Evolutionary conservation across 208 protist species (phyloP).

Genomic region (Crithidia acanthocephali): DNA sequence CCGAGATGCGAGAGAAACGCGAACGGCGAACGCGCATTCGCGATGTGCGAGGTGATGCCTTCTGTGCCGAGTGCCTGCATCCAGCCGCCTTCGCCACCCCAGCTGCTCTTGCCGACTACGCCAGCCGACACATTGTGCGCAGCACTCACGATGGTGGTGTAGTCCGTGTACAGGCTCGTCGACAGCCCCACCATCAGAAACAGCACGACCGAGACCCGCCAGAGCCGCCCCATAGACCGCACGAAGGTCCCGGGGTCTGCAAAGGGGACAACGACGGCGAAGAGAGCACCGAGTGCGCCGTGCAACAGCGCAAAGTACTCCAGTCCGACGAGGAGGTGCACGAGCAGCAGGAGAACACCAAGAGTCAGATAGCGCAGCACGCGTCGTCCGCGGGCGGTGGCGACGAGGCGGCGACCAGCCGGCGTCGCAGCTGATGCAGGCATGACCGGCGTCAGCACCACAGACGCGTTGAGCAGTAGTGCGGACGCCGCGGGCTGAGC

Average conservation of each 20-base stretch:
- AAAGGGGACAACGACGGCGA: conserved; percentile 43
- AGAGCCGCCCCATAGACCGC: conserved; percentile 45
- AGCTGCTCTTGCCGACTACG: conserved; percentile 36
- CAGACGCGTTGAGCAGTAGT: neutral
- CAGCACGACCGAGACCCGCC: conserved; percentile 37
- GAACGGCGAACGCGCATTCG: too few relatives aligned
- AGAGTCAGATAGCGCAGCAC: conserved; percentile 47
- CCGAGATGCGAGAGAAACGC: too few relatives aligned
- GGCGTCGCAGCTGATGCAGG: neutral
- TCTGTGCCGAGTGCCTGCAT: neutral
- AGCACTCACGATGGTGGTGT: too few relatives aligned
- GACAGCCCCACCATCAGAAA: conserved; percentile 61
- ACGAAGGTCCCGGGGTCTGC: conserved; percentile 37
- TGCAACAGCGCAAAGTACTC: conserved; percentile 56
- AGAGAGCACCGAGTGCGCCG: conserved; percentile 38
- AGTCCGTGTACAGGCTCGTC: conserved; percentile 49
- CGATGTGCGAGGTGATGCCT: too few relatives aligned
- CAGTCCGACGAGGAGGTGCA: conserved; percentile 49
- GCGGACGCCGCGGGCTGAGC: neutral
- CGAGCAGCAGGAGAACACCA: conserved; percentile 29
- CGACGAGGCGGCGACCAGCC: conserved; percentile 27
- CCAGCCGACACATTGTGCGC: conserved; percentile 56
- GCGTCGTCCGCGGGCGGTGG: conserved; percentile 33
- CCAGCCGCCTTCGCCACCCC: conserved; percentile 9
- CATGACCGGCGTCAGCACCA: neutral